Percentiles rank a stretch among this genome's conserved stretches.
Evolutionary conservation across 2,329 filamentous ascomycete genomes (phyloP).

Genomic region (Exophiala spinifera): DNA sequence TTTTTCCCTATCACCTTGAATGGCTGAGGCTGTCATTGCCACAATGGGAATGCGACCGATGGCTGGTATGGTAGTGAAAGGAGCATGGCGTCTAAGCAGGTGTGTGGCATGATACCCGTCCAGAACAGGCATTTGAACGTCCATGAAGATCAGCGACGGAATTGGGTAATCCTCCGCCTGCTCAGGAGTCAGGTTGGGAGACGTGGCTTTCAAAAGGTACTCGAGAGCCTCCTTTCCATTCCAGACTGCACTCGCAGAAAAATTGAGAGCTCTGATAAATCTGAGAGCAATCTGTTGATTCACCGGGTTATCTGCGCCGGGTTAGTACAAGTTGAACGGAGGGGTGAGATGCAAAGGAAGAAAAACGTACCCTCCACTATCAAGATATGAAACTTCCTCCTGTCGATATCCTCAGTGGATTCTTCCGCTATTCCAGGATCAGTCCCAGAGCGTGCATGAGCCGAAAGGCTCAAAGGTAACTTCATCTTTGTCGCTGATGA

Average conservation of each 20-base stretch:
- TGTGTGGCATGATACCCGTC: slow-evolving; percentile 78
- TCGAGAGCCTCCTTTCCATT: slow-evolving; percentile 77
- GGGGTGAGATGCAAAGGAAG: neutral
- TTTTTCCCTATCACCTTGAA: slow-evolving; percentile 72
- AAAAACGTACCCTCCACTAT: slow-evolving; percentile 59
- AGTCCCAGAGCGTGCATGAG: slow-evolving; percentile 37
- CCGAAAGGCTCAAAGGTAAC: slow-evolving; percentile 9
- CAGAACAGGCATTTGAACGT: slow-evolving; percentile 72
- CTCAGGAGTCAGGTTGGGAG: slow-evolving; percentile 34
- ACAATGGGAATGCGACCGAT: slow-evolving; percentile 67
- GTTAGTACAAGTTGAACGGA: neutral
- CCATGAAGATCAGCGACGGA: slow-evolving; percentile 75
- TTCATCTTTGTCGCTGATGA: slow-evolving; percentile 24
- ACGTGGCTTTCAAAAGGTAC: slow-evolving; percentile 58
- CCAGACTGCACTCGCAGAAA: slow-evolving; percentile 68
- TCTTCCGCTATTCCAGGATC: slow-evolving; percentile 42
- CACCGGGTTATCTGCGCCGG: slow-evolving; percentile 60
- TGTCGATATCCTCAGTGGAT: slow-evolving; percentile 48
- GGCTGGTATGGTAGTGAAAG: slow-evolving; percentile 58
- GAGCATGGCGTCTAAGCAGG: slow-evolving; percentile 64
- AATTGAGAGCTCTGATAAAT: slow-evolving; percentile 70
- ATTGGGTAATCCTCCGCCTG: slow-evolving; percentile 47
- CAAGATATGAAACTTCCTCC: slow-evolving; percentile 65
- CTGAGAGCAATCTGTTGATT: slow-evolving; percentile 75
- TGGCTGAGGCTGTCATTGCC: slow-evolving; percentile 78